Evolutionary conservation across 2,329 filamentous ascomycete genomes (phyloP).

Genomic region (Penicillium capsulatum): DNA sequence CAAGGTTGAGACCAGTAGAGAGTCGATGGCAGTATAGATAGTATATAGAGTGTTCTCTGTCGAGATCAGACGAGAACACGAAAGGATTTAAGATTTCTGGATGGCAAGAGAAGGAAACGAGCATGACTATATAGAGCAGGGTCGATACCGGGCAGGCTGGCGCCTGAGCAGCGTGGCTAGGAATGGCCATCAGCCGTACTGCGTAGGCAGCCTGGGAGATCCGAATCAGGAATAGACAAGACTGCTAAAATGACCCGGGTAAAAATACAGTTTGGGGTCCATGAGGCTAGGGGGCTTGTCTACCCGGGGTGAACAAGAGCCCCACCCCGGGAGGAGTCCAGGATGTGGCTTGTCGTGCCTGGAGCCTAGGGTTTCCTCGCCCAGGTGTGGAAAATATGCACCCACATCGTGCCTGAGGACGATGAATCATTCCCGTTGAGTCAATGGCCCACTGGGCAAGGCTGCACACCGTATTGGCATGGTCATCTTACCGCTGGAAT

Average conservation of each 20-base stretch:
- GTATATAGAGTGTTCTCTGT: too few relatives aligned
- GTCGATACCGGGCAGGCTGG: neutral
- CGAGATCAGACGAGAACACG: constrained; percentile 4
- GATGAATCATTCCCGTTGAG: constrained; percentile 14
- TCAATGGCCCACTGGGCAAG: constrained; percentile 15
- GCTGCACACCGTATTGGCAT: constrained; percentile 15
- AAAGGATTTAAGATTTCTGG: constrained; percentile 5
- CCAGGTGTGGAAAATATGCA: constrained; percentile 9
- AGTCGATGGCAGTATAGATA: neutral
- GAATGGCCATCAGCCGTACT: constrained; percentile 12
- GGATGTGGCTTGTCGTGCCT: too few relatives aligned
- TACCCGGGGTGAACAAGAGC: too few relatives aligned
- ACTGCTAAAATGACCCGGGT: constrained; percentile 4
- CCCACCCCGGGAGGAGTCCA: too few relatives aligned
- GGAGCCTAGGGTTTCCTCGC: constrained; percentile 10
- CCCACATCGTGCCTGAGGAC: constrained; percentile 9
- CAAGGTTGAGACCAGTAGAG: neutral
- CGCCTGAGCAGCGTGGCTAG: constrained; percentile 9
- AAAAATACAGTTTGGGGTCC: constrained; percentile 11
- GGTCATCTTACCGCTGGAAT: constrained; percentile 8
- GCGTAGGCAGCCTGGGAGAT: constrained; percentile 14
- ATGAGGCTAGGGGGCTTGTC: neutral
- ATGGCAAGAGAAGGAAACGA: constrained; percentile 7
- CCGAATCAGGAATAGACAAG: constrained; percentile 15
- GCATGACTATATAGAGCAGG: constrained; percentile 5